A percentile compares a stretch with the other conserved stretches of the same genome.
phyloP scores from a whole-genome alignment of 2,329 filamentous ascomycete species.

The Fusarium poae region DNA sequence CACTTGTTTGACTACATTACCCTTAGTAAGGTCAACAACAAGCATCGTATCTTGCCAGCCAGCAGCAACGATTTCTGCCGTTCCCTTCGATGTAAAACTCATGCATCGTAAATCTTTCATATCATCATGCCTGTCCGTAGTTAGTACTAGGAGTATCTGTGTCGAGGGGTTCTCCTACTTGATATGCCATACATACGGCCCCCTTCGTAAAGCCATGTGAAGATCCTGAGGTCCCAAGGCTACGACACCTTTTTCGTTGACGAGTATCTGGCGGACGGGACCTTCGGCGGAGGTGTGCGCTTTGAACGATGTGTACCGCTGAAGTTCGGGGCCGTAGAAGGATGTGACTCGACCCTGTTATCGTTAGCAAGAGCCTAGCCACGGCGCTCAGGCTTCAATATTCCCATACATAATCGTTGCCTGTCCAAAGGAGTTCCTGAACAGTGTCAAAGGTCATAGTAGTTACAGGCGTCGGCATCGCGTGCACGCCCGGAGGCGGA shows the following conservation, averaged over 20 bases:
- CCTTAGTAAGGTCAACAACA: conserved; percentile 77
- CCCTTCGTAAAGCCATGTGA: conserved; percentile 88
- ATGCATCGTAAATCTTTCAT: conserved; percentile 94
- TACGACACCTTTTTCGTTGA: conserved; percentile 91
- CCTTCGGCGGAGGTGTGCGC: conserved; percentile 81
- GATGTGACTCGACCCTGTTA: conserved; percentile 85
- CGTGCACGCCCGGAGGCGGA: conserved; percentile 79
- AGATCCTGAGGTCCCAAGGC: conserved; percentile 85
- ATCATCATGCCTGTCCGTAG: conserved; percentile 68
- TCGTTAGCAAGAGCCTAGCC: conserved; percentile 43
- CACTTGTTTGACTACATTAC: conserved; percentile 76
- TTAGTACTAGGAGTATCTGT: conserved; percentile 37
- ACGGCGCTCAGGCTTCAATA: not conserved
- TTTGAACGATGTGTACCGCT: conserved; percentile 90
- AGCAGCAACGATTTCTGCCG: conserved; percentile 85
- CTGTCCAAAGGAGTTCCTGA: conserved; percentile 93
- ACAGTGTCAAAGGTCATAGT: conserved; percentile 89
- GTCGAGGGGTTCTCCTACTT: conserved; percentile 62
- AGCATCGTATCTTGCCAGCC: conserved; percentile 91
- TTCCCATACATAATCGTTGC: conserved; percentile 83
- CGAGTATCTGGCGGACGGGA: conserved; percentile 86
- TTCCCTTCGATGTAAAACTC: conserved; percentile 91
- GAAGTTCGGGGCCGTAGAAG: conserved; percentile 86
- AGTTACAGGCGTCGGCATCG: conserved; percentile 77
- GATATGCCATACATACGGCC: conserved; percentile 89